Conservation (phyloP, 805 yeast genomes). For the Kodamaea kaohsiungensis region DNA sequence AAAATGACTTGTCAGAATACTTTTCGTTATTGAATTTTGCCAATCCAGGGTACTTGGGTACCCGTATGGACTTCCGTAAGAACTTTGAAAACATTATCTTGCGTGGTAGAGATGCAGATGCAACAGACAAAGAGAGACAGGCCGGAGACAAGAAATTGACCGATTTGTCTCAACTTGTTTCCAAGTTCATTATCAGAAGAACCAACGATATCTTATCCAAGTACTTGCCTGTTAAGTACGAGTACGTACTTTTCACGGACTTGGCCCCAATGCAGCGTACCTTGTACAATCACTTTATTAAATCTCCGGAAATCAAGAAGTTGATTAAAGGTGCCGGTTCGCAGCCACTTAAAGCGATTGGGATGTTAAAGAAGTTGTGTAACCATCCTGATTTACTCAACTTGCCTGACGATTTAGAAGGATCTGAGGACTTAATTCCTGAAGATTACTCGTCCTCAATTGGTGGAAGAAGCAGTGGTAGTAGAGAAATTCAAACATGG, state of each 20-base stretch:
- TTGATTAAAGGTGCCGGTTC: constrained; percentile 67
- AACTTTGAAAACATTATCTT: constrained; percentile 81
- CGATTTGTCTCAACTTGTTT: constrained; percentile 74
- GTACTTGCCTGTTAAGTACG: constrained; percentile 93
- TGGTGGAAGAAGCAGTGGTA: constrained; percentile 50
- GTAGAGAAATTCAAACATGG: constrained; percentile 75
- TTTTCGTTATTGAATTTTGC: constrained; percentile 89
- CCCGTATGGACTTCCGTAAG: constrained; percentile 79
- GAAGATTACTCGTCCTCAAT: constrained; percentile 63
- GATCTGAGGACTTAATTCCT: constrained; percentile 65
- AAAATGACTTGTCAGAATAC: constrained; percentile 91
- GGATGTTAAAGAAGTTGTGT: constrained; percentile 83
- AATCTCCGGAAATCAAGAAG: constrained; percentile 74
- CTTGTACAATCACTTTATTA: constrained; percentile 71
- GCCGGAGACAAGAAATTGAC: constrained; percentile 68
- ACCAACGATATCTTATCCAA: constrained; percentile 93
- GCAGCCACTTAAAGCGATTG: constrained; percentile 89
- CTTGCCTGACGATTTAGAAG: constrained; percentile 76
- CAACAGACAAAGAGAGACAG: constrained; percentile 73
- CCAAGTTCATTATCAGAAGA: constrained; percentile 88
- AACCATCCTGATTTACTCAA: constrained; percentile 88
- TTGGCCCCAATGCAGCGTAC: constrained; percentile 73
- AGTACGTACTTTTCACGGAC: constrained; percentile 92
- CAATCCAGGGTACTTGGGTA: constrained; percentile 89
- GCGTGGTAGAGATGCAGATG: constrained; percentile 85